Evolutionary conservation across 116 monocot species (phyloP), one percentile per base, ranked within the genome.

Genomic region (Papilionanthe hybrid): DNA sequence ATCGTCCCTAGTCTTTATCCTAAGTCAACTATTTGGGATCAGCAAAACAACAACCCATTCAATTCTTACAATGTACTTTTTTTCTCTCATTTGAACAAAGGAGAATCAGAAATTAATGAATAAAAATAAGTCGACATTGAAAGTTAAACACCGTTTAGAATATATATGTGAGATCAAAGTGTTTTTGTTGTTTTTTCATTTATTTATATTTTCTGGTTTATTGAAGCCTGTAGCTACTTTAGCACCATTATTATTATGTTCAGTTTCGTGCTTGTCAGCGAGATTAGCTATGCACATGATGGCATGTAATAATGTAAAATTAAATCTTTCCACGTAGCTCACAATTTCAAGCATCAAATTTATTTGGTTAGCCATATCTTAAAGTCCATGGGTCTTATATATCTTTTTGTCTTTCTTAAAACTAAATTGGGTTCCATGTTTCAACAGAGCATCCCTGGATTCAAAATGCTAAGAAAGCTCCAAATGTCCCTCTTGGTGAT

Each of bases 391-490:
- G n/a, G 17, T 53, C 53, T 53, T 53, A 53, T 17, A 53, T 13
- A 53, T 53, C 53, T 15, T 7, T 5, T 45, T 53, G 18, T 17
- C 53, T 15, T 53, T 53, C 17, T 53, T 53, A 17, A 4, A 17
- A 4, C 37, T 37, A 37, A 37, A 37, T 37, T 37, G 37, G 53
- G 17, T 53, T 53, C 15, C 23, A 6, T 75, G 25, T 20, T 25
- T 75, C 48, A 19, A 20, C 49, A 90, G 90, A 90, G 48, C 90
- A 90, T 83, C 42, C 84, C 28, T 90, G 90, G 90, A 87, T 90
- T 80, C 89, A 90, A 81, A 90, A 90, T 87, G 90, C 87, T 42
- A 90, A 90, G 80, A 90, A 87, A 77, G 90, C 90, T 81, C 83
- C 90, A 43, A 90, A 87, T 83, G 87, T 90, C 57, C 85, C 87